Base-by-base conservation (phyloP, 305 asterid genomes). In the Fraxinus sp. region DNA sequence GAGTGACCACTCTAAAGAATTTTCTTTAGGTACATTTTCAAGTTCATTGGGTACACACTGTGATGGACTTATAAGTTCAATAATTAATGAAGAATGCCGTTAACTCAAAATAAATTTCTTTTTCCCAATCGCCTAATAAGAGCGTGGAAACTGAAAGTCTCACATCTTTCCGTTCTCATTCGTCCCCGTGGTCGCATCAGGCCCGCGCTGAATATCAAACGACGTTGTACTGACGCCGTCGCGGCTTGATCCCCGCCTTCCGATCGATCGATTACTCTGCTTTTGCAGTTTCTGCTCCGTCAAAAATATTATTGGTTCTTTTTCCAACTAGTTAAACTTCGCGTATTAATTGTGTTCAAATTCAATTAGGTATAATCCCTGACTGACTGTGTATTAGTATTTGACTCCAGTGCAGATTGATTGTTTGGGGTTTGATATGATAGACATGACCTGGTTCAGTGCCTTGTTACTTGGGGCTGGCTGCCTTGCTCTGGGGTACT, bases 401-500 rank as follows among this genome's bases (percentile, higher is more conserved):
- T 30, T 74, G 79, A 75, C 8, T 86, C 86, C 89, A 85, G 91
- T 79, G 82, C 83, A 87, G 85, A 70, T 86, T 81, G 80, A 78
- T 85, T 85, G 81, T 75, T 74, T 81, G 74, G 87, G 89, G 75
- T 84, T 91, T 88, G 91, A 87, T 82, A 90, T 89, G 96, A 90
- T 94, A 78, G 95, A 86, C 80, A 92, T 91, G 94, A 84, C 97
- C 62, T 94, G 97, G 98, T 79, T 93, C 72, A 88, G 92, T 82
- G 92, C 92, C 35, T 84, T 96, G 52, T 78, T 94, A 73, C 90
- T 96, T 74, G 99, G 97, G 78, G 97, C 95, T 32, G 92, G 91
- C 86, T 96, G 97, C 82, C 85, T 96, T 75, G 97, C 95, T 82
- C 80, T 94, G 84, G 98, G 98, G 32, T 94, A 86, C 87, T 85